A percentile compares a stretch with the other conserved stretches of the same genome.
These are phyloP conservation scores for Coniochaeta sp. DNA, from an alignment of 2,329 filamentous ascomycete genomes.

Conservation along the genomic window DNA sequence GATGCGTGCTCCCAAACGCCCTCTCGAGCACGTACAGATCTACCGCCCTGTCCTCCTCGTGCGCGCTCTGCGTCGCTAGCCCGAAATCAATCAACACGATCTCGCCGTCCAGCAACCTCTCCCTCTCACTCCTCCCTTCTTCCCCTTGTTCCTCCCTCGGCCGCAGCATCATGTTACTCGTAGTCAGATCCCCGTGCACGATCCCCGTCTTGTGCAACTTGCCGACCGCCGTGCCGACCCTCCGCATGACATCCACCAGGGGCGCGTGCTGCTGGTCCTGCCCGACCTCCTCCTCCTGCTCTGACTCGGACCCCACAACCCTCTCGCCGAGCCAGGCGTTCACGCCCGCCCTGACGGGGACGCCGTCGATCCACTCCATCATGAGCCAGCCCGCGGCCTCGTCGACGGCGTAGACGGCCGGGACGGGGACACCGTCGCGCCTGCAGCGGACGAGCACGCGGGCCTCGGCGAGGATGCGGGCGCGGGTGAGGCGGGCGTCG, in stretches of 20 bases:
- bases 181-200: constrained; percentile 92
- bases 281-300: constrained; percentile 14
- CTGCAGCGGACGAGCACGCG: constrained; percentile 74
- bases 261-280: constrained; percentile 26
- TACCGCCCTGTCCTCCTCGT: constrained; percentile 90
- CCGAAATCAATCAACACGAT: constrained; percentile 94
- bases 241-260: constrained; percentile 57
- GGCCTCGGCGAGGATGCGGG: constrained; percentile 83
- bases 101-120: constrained; percentile 52
- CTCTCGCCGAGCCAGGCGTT: constrained; percentile 58
- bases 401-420: constrained; percentile 67
- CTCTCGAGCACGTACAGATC: constrained; percentile 94
- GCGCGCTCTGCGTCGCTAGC: constrained; percentile 69
- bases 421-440: constrained; percentile 73
- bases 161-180: constrained; percentile 88
- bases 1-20: constrained; percentile 92
- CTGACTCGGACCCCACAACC: constrained; percentile 19
- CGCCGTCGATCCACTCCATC: constrained; percentile 78
- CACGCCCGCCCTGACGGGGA: constrained; percentile 61
- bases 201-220: constrained; percentile 76
- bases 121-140: constrained; percentile 7
- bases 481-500: constrained; percentile 77
- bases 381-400: constrained; percentile 64
- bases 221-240: constrained; percentile 66
- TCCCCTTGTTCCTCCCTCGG: constrained; percentile 21